These are phyloP conservation scores for Podospora conica DNA, from an alignment of 495 filamentous ascomycete genomes.

Conservation along the genomic window DNA sequence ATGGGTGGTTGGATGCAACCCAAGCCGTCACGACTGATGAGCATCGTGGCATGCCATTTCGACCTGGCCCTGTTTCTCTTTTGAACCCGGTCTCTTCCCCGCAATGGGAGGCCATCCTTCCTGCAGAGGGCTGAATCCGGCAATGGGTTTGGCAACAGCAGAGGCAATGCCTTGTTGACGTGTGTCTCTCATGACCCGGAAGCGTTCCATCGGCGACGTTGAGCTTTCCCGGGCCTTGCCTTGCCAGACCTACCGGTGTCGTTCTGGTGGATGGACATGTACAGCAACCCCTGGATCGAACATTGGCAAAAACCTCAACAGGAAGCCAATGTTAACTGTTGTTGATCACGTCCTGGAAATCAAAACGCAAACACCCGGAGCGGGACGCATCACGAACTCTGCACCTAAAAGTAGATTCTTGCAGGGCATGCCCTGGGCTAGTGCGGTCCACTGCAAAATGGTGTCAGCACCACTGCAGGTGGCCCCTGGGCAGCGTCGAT, in stretches of 20 bases:
- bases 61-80: neutral
- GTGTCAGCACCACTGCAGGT: neutral
- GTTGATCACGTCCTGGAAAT: neutral
- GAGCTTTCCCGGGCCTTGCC: no score
- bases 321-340: neutral
- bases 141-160: neutral
- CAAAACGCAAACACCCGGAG: neutral
- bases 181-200: neutral
- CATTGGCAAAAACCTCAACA: neutral
- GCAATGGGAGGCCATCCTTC: neutral
- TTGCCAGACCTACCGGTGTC: neutral
- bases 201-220: neutral
- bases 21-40: neutral
- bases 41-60: neutral
- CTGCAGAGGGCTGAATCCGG: conserved; percentile 9
- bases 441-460: neutral
- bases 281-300: neutral
- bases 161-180: neutral
- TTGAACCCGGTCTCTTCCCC: conserved; percentile 3
- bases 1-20: conserved; percentile 1
- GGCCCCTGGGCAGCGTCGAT: neutral
- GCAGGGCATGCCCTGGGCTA: neutral
- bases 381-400: neutral
- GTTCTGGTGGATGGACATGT: no score
- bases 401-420: neutral